A percentile compares a stretch with the other conserved stretches of the same genome.
Evolutionary conservation across 73 alveolate genomes (phyloP).

Genomic region (Stentor roeselii): DNA sequence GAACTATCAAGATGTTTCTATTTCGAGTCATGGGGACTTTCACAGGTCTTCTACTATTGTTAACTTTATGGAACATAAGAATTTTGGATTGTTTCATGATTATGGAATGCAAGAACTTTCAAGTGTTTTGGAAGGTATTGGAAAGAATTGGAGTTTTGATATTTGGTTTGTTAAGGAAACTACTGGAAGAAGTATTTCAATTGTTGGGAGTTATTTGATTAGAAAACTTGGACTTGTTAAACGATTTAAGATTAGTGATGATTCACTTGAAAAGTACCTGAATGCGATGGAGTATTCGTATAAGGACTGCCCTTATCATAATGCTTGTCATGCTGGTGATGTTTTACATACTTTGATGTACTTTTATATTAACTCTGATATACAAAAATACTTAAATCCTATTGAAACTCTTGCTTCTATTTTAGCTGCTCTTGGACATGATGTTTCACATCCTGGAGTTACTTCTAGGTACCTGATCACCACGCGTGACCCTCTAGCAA

Average conservation of each 20-base stretch:
- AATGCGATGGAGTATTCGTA: not conserved
- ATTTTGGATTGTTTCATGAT: not conserved
- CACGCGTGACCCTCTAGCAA: not conserved
- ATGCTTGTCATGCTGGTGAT: conserved; percentile 30
- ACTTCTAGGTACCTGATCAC: conserved; percentile 15
- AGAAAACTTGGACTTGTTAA: not conserved
- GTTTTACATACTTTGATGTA: conserved; percentile 23
- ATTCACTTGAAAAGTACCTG: not conserved
- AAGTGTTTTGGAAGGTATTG: conserved; percentile 3
- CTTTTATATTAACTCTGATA: not conserved
- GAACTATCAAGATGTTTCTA: not conserved
- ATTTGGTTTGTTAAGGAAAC: conserved; percentile 23
- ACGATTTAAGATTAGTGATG: not conserved
- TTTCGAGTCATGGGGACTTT: not conserved
- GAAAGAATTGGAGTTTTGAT: conserved; percentile 29
- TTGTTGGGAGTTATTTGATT: not conserved
- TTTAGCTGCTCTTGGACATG: conserved; percentile 26
- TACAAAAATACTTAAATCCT: not conserved
- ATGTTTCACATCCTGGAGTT: conserved; percentile 30
- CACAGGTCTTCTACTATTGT: not conserved
- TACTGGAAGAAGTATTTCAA: conserved; percentile 7
- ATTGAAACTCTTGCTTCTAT: not conserved
- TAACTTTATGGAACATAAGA: not conserved
- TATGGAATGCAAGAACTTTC: conserved; percentile 16
- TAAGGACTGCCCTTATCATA: conserved; percentile 25